A percentile compares a stretch with the other conserved stretches of the same genome.
These are phyloP conservation scores for Candida yuanshanica DNA, from an alignment of 805 yeast genomes.

Conservation along the genomic window DNA sequence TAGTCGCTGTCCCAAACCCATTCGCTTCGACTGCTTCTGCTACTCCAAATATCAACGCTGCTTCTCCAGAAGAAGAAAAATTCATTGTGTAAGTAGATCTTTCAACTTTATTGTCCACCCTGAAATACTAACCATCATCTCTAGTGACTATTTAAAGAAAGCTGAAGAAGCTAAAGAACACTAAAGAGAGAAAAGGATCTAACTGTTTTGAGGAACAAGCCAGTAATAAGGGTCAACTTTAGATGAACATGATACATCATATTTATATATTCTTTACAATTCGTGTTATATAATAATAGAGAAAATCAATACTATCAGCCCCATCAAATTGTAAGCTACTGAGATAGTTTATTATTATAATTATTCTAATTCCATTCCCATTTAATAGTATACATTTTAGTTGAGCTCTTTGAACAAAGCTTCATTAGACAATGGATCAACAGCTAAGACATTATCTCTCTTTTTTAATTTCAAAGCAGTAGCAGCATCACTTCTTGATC, in stretches of 20 bases:
- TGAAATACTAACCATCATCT: conserved; percentile 22
- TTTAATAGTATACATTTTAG: not conserved
- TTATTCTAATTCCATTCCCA: not conserved
- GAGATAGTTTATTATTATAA: too few species aligned
- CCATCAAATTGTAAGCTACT: too few species aligned
- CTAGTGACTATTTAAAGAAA: conserved; percentile 52
- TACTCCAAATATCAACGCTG: conserved; percentile 63
- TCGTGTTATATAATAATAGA: not conserved
- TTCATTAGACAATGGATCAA: conserved; percentile 80
- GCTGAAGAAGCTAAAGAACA: conserved; percentile 31
- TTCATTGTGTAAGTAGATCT: conserved; percentile 43
- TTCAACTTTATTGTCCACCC: not conserved
- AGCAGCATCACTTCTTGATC: conserved; percentile 73
- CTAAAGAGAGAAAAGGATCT: too few species aligned
- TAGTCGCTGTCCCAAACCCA: conserved; percentile 67
- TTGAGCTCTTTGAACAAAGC: conserved; percentile 52
- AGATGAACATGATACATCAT: not conserved
- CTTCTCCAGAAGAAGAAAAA: conserved; percentile 83
- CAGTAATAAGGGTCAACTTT: not conserved
- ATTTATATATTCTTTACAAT: conserved; percentile 5
- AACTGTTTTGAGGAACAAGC: not conserved
- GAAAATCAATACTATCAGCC: too few species aligned
- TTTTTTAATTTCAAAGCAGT: conserved; percentile 66
- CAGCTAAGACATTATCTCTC: conserved; percentile 68
- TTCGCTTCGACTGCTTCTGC: conserved; percentile 35